Evolutionary conservation across 2,329 filamentous ascomycete genomes (phyloP).

Genomic region (Nigrospora oryzae): DNA sequence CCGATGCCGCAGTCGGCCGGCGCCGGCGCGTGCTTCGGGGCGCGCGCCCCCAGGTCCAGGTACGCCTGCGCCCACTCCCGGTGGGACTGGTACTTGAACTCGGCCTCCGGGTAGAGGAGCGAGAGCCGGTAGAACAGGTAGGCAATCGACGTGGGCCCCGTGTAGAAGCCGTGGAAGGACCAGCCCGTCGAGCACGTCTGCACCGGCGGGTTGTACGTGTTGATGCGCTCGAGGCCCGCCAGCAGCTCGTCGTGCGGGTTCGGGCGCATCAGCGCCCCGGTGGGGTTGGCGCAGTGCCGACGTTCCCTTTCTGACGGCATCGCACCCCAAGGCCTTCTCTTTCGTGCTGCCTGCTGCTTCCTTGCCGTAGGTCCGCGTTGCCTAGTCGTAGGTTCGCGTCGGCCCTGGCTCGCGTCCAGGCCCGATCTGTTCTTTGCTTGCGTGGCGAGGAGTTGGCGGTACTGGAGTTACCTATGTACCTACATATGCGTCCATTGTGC

Average conservation of each 20-base stretch:
- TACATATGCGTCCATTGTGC: too few species aligned
- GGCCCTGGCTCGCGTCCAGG: too few species aligned
- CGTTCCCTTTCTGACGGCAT: neutral
- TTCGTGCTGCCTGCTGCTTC: neutral
- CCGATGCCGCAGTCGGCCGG: constrained; percentile 37
- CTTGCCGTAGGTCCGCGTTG: neutral
- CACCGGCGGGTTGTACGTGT: constrained; percentile 11
- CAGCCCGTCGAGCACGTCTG: constrained; percentile 18
- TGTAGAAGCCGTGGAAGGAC: constrained; percentile 38
- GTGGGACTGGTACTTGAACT: constrained; percentile 30
- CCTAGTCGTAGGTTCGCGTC: too few species aligned
- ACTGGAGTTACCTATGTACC: too few species aligned
- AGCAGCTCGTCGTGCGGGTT: constrained; percentile 11
- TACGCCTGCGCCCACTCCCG: constrained; percentile 39
- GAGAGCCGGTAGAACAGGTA: constrained; percentile 46
- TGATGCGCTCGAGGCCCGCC: constrained; percentile 13
- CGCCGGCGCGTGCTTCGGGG: constrained; percentile 22
- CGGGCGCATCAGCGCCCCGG: constrained; percentile 2
- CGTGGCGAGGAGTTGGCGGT: too few species aligned
- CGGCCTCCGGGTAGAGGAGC: constrained; percentile 30
- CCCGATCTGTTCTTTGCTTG: too few species aligned
- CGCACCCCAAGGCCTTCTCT: neutral
- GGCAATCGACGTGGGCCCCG: constrained; percentile 46
- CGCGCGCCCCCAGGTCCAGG: constrained; percentile 27
- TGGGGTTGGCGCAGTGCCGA: constrained; percentile 12